phyloP scores from a whole-genome alignment of 345 rosid species.

The Erodium maritimum region DNA sequence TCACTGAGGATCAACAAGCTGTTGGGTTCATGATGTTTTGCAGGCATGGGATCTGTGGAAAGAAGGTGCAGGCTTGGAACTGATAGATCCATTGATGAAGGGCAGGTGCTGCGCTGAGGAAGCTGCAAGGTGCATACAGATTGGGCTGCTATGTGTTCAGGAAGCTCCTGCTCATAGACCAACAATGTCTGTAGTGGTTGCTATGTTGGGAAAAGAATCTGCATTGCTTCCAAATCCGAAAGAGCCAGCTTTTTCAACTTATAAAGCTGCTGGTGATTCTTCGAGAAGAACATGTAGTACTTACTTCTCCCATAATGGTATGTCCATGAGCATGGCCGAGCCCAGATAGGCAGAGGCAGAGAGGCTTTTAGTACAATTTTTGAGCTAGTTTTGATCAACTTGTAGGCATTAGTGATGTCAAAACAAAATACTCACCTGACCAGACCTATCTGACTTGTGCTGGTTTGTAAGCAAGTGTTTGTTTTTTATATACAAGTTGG shows the following conservation, averaged over 20 bases:
- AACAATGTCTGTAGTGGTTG: constrained; percentile 28
- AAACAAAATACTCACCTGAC: too few relatives aligned
- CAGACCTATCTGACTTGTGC: too few relatives aligned
- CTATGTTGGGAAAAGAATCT: constrained; percentile 28
- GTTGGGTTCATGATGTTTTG: background rate
- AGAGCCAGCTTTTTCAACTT: constrained; percentile 29
- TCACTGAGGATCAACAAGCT: too few relatives aligned
- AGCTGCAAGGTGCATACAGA: constrained; percentile 38
- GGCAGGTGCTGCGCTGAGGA: constrained; percentile 24
- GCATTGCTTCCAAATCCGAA: constrained; percentile 23
- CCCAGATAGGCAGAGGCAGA: too few relatives aligned
- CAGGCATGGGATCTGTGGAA: constrained; percentile 60
- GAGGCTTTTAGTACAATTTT: too few relatives aligned
- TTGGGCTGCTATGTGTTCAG: constrained; percentile 55
- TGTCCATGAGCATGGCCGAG: background rate
- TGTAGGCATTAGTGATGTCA: too few relatives aligned
- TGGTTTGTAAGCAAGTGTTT: too few relatives aligned
- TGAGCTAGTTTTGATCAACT: too few relatives aligned
- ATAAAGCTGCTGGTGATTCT: too few relatives aligned
- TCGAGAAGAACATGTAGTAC: too few relatives aligned
- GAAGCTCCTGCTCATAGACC: constrained; percentile 49
- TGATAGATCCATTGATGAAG: constrained; percentile 31
- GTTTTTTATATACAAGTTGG: too few relatives aligned
- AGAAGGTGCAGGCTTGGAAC: constrained; percentile 26
- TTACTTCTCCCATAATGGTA: background rate